Base-by-base conservation (phyloP, 768 basidiomycete genomes). In the Lentinus brumalis region DNA sequence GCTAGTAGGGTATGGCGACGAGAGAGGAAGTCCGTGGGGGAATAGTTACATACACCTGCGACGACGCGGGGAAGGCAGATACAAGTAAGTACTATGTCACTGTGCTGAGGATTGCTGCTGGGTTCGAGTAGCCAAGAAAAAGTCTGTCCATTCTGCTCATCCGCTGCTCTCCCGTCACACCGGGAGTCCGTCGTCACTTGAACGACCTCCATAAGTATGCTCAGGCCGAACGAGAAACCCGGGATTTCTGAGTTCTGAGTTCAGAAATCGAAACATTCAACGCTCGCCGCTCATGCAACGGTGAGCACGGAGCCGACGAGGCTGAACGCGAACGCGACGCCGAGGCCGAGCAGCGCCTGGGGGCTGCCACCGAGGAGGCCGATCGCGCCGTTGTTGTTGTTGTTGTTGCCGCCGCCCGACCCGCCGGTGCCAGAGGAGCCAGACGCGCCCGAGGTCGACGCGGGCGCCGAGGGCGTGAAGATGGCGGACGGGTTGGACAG, bases 401-500 rank as follows among this genome's bases (percentile, higher is more conserved):
- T 45, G 54, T 40, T 54, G 39, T 31, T 40, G 44, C 39, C 39
- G 46, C 60, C 46, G 18, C 35, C 11, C 35, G 47, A 42, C 21
- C 21, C 21, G 62, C 62, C 62, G 30, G 56, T 47, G 44, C 64
- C 62, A 31, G 59, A 42, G 18, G 40, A 7, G 46, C 55, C 45
- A 26, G 46, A 32, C 15, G 53, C 44, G 53, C 50, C 49, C 35
- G 44, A 26, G 35, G 60, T 56, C 15, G 56, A 45, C 1, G 83
- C 57, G 26, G 80, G 78, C 12, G 78, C 74, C 30, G 79, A 80
- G 4, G 91, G 91, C 9, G 84, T 82, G 71, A 86, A 87, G 7
- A 86, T 86, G 14, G 87, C 81, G 14, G 76, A 72, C 15, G 88
- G 83, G 69, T 79, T 86, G 18, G 89, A 71, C 56, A 92, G 74